Conservation (phyloP, 768 basidiomycete genomes). For the Suillus alpinus region DNA sequence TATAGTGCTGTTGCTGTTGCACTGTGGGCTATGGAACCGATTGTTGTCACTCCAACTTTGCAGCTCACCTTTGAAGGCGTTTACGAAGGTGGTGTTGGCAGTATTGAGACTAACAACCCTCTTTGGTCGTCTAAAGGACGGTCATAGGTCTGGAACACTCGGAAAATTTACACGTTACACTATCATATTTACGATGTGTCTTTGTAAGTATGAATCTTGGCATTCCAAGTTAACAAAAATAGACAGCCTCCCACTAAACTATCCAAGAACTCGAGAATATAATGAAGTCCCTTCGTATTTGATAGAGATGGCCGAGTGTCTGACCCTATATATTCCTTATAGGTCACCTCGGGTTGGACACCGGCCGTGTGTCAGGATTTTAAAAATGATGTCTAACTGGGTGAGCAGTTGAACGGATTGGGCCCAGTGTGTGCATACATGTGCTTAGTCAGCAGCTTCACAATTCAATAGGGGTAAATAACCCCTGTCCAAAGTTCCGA, state of each 20-base stretch:
- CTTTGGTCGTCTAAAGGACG: constrained; percentile 38
- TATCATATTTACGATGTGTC: not conserved
- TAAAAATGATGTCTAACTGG: no score
- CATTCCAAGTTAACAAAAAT: not conserved
- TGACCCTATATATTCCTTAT: not conserved
- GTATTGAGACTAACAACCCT: constrained; percentile 57
- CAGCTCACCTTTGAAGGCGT: constrained; percentile 52
- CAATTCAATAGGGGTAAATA: not conserved
- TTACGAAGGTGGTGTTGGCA: constrained; percentile 66
- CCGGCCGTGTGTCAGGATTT: not conserved
- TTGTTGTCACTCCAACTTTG: constrained; percentile 48
- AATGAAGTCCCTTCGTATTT: not conserved
- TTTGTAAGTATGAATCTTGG: not conserved
- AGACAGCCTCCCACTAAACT: not conserved
- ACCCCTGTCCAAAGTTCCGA: not conserved
- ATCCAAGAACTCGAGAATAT: not conserved
- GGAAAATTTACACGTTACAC: not conserved
- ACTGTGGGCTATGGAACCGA: constrained; percentile 63
- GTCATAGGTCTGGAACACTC: not conserved
- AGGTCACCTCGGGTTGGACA: not conserved
- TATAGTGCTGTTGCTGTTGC: constrained; percentile 58
- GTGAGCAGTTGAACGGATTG: no score
- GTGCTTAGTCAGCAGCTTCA: not conserved
- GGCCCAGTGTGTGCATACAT: no score
- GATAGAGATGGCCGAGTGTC: not conserved